Evolutionary conservation across 495 filamentous ascomycete species (phyloP), one percentile per base, ranked within the genome.

Genomic region (Oidiodendron maius): DNA sequence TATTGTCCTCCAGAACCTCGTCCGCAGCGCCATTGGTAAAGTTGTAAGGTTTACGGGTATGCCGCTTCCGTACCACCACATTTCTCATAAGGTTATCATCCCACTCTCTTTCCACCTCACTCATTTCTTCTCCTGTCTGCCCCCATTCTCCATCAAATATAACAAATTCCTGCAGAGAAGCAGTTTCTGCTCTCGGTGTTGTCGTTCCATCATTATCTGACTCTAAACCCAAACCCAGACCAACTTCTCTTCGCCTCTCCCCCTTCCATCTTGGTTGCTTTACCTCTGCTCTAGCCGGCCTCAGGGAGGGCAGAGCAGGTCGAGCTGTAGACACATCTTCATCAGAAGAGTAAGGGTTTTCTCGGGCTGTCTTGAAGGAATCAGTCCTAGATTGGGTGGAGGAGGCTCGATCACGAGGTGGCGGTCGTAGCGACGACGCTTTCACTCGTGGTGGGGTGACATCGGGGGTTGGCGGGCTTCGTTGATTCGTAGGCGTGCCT

Each of bases 401-500:
- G 12, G 70, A 70, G 30, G 67, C 66, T 25, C 75, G 69, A 52
- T 71, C 67, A 43, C 44, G 58, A 4, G 67, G 12, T 18, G 44
- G 41, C 21, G 71, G 72, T 5, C 71, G 69, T 9, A 66, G 60
- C 16, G 65, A 58, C 46, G 64, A 68, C 50, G 62, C 61, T 26
- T 49, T 56, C 9, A 55, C 57, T 40, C 74, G 75, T 30, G 86
- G 84, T 46, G 84, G 85, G 16, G 84, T 87, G 20, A 80, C 75
- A 59, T 89, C 84, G 4, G 84, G 83, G 11, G 82, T 91, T 15
- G 82, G 84, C 18, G 83, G 86, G 50, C 81, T 85, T 41, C 75
- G 74, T 46, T 82, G 77, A 54, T 77, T 74, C 26, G 75, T 69
- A 24, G 81, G 81, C 4, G 82, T 86, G 46, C 68, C 60, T 44